Base-by-base conservation (phyloP, 2,329 filamentous ascomycete species). In the Microdochium nivale region DNA sequence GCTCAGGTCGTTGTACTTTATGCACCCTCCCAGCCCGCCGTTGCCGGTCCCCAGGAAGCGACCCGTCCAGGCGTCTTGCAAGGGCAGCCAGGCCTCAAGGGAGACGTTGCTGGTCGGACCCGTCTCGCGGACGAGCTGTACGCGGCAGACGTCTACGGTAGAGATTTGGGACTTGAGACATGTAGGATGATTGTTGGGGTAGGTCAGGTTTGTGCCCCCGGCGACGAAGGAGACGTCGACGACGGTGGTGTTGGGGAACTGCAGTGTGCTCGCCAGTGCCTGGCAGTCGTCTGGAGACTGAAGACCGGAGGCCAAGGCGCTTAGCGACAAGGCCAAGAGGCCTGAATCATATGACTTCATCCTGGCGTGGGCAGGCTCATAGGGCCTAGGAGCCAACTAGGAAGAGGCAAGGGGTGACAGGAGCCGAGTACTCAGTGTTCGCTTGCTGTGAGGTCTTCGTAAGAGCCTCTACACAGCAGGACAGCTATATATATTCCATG, bases 41-140 rank as follows among this genome's bases (percentile, higher is more conserved):
- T 67, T 67, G 10, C 67, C 67, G 0, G 60, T 59, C 2, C 62
- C 57, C 24, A 69, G 57, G 49, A 68, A 60, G 13, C 64, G 57
- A 7, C 53, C 52, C 43, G 65, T 66, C 67, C 67, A 70, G 13
- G 55, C 37, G 1, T 53, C 52, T 0, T 66, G 66, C 3, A 69
- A 56, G 48, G 70, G 65, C 9, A 70, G 47, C 46, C 46, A 47
- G 46, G 46, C 46, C 46, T 47, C 46, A 13, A 47, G 24, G 24
- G 25, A 24, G 24, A 47, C 24, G 46, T 30, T 47, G 24, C 24
- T 27, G 24, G 14, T 16, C 7, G 46, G 13, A 3, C 24, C 14
- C n/a, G 46, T 47, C n/a, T 13, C 13, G 24, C 13, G 14, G 46
- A 27, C 5, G 46, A 47, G 46, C 46, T 47, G 46, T 5, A 47